Percentiles rank a stretch among this genome's conserved stretches.
Evolutionary conservation across 108 stramenopile species (phyloP).

Genomic region (Discostella pseudostelligera): DNA sequence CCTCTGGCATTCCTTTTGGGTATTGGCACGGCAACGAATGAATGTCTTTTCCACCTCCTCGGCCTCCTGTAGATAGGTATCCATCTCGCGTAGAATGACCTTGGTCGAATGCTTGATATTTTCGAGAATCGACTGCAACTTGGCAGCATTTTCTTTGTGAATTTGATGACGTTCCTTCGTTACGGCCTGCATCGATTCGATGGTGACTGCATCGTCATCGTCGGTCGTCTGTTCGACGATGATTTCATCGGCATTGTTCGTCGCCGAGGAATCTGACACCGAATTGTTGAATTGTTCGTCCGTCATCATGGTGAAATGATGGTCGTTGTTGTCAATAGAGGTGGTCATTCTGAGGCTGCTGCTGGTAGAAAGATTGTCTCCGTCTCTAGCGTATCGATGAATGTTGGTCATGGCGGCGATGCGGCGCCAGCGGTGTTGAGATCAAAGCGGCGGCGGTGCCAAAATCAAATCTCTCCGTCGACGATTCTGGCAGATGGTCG

Average conservation of each 20-base stretch:
- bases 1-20: constrained; percentile 44
- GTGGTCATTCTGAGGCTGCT: background rate
- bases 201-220: constrained; percentile 16
- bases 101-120: constrained; percentile 39
- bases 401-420: too few species aligned
- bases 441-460: too few species aligned
- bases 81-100: constrained; percentile 48
- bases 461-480: too few species aligned
- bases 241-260: background rate
- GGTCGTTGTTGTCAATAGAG: background rate
- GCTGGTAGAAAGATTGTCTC: too few species aligned
- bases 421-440: too few species aligned
- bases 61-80: constrained; percentile 35
- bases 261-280: background rate
- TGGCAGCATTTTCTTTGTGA: constrained; percentile 32
- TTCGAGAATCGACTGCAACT: constrained; percentile 23
- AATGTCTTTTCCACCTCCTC: constrained; percentile 42
- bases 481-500: too few species aligned
- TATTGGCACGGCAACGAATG: constrained; percentile 35
- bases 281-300: constrained; percentile 2
- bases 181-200: constrained; percentile 13
- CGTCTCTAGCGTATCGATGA: too few species aligned
- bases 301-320: background rate
- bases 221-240: too few species aligned
- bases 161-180: constrained; percentile 18